Base-by-base conservation (phyloP, 2,329 filamentous ascomycete genomes). In the Sclerotinia spermophila region DNA sequence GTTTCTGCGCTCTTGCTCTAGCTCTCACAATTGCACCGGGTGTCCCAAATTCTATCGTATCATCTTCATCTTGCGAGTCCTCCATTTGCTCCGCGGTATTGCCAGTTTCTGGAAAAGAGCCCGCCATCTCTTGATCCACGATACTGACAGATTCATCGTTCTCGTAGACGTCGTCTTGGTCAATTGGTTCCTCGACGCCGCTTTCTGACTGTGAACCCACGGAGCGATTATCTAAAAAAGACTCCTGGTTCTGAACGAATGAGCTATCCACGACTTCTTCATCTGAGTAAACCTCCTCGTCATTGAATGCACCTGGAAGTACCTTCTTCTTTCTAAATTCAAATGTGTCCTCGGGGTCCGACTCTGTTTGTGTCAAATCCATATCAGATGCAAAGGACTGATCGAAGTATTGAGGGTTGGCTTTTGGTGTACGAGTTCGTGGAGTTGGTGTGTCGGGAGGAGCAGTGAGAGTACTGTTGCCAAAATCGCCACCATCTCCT, bases 191-290 rank as follows among this genome's bases (percentile, higher is more conserved):
- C 79, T 84, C 82, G 75, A 84, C 83, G 74, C 78, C 82, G 80
- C 84, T 84, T 75, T 83, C 83, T 82, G 86, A 88, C 83, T 86
- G 85, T 82, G 90, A 91, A 91, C 90, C 92, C 89, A 90, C 91
- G 89, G 91, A 94, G 90, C 92, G 90, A 85, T 90, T 87, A 88
- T 90, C 92, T 92, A 94, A 94, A 95, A 96, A 95, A 94, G 92
- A 92, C 87, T 89, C 85, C 76, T 82, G 81, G 67, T 82, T 79
- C 77, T 81, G 73, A 80, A 82, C 72, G 79, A 73, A 71, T 70
- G 74, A 69, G 51, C 74, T 79, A 72, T 86, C 81, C 77, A 84
- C 82, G 70, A 81, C 81, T 38, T 89, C 86, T 69, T 89, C 86
- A 71, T 82, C 81, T 33, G 89, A 86, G 69, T 86, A 85, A 59